Evolutionary conservation across 1,284 basidiomycete genomes (phyloP).

Genomic region (Rhizoctonia solani): DNA sequence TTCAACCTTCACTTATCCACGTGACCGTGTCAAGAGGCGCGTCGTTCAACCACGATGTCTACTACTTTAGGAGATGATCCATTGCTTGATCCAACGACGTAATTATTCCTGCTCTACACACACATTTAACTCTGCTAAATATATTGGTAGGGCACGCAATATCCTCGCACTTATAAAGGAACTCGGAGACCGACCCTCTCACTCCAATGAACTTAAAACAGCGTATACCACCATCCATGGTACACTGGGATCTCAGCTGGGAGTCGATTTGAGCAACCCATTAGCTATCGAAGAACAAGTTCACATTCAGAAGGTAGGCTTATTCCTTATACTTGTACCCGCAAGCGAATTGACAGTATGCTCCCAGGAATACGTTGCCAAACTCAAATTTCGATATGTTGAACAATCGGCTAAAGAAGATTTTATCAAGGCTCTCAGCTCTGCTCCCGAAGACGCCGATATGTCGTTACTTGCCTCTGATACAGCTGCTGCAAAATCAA

Average conservation of each 20-base stretch:
- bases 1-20: slow-evolving; percentile 6
- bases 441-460: slow-evolving; percentile 26
- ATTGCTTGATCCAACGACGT: slow-evolving; percentile 26
- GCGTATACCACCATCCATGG: slow-evolving; percentile 16
- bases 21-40: slow-evolving; percentile 34
- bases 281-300: slow-evolving; percentile 27
- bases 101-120: not conserved
- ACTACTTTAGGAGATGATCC: slow-evolving; percentile 23
- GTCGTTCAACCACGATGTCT: slow-evolving; percentile 30
- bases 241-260: slow-evolving; percentile 13
- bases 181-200: slow-evolving; percentile 12
- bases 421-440: slow-evolving; percentile 25
- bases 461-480: slow-evolving; percentile 16
- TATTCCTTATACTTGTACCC: not conserved
- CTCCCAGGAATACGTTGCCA: slow-evolving; percentile 31
- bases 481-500: slow-evolving; percentile 15
- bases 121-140: not conserved
- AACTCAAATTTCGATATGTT: slow-evolving; percentile 31
- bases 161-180: slow-evolving; percentile 22
- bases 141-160: not conserved
- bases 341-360: too few species aligned
- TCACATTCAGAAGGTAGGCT: slow-evolving; percentile 20
- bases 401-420: slow-evolving; percentile 31
- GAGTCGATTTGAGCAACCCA: slow-evolving; percentile 18
- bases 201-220: slow-evolving; percentile 6